These are phyloP conservation scores for Gigaspora rosea DNA, from an alignment of 192 early-diverging fungal species.

Conservation along the genomic window DNA sequence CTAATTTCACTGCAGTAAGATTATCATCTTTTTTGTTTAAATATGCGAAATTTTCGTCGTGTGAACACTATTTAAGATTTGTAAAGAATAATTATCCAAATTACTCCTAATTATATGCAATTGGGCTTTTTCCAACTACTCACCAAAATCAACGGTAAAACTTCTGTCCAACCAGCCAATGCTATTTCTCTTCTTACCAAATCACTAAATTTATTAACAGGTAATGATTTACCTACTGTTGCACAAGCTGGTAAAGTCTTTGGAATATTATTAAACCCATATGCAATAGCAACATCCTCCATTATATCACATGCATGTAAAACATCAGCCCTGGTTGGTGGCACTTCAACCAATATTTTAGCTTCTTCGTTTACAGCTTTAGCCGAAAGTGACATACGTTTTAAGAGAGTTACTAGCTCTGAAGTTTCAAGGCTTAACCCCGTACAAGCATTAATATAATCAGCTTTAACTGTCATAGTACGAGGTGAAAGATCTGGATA, in stretches of 20 bases:
- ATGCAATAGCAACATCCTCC: conserved; percentile 97
- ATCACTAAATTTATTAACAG: conserved; percentile 93
- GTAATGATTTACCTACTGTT: conserved; percentile 86
- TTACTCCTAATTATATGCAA: neutral
- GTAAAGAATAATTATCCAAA: conserved; percentile 23
- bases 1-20: conserved; percentile 80
- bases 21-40: conserved; percentile 80
- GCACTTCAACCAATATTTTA: conserved; percentile 74
- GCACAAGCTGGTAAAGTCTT: conserved; percentile 75
- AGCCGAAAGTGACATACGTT: conserved; percentile 87
- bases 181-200: conserved; percentile 83
- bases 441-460: conserved; percentile 89
- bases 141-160: conserved; percentile 89
- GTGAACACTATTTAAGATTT: conserved; percentile 81
- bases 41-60: conserved; percentile 93
- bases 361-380: conserved; percentile 48
- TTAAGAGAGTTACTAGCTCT: conserved; percentile 75
- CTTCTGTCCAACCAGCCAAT: conserved; percentile 91
- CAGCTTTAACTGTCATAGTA: conserved; percentile 67
- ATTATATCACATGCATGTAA: conserved; percentile 97
- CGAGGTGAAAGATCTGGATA: conserved; percentile 78
- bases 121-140: conserved; percentile 1
- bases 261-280: conserved; percentile 92
- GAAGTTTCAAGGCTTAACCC: conserved; percentile 68
- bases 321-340: conserved; percentile 91